phyloP scores from a whole-genome alignment of 148 eudicot species.

The Camellia japonica region DNA sequence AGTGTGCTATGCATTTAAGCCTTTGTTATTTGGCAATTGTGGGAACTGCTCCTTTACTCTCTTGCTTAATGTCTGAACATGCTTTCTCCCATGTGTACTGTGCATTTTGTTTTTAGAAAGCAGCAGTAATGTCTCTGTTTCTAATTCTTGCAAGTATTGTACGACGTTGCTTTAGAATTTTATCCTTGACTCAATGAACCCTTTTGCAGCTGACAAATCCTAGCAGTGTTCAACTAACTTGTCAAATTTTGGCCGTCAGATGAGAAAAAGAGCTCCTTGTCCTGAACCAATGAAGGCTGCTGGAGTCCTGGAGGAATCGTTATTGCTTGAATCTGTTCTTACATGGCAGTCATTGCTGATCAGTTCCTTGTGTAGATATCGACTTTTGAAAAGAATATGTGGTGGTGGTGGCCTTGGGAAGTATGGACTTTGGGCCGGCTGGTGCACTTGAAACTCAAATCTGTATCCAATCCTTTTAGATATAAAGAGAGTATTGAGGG shows the following conservation, averaged over 20 bases:
- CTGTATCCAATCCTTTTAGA: too few species aligned
- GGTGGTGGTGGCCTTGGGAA: too few species aligned
- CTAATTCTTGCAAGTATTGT: neutral
- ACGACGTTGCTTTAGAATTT: neutral
- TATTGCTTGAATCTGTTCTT: too few species aligned
- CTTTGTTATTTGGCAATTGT: neutral
- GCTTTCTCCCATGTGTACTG: neutral
- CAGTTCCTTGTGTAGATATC: too few species aligned
- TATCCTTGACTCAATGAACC: neutral
- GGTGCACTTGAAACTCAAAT: too few species aligned
- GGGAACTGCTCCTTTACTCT: neutral
- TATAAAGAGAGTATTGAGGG: constrained; percentile 5
- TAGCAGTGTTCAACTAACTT: neutral
- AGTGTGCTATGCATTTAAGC: too few species aligned
- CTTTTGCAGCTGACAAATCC: neutral
- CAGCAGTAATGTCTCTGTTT: neutral
- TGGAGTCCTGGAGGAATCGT: too few species aligned
- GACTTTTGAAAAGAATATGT: too few species aligned
- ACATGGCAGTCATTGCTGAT: too few species aligned
- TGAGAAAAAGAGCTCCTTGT: constrained; percentile 3
- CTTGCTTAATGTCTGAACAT: neutral
- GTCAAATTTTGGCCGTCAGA: constrained; percentile 16
- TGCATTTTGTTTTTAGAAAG: neutral
- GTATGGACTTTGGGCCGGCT: too few species aligned
- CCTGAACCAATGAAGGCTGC: neutral